Base-by-base conservation (phyloP, 2,329 filamentous ascomycete genomes). In the Lasiodiplodia sp. region DNA sequence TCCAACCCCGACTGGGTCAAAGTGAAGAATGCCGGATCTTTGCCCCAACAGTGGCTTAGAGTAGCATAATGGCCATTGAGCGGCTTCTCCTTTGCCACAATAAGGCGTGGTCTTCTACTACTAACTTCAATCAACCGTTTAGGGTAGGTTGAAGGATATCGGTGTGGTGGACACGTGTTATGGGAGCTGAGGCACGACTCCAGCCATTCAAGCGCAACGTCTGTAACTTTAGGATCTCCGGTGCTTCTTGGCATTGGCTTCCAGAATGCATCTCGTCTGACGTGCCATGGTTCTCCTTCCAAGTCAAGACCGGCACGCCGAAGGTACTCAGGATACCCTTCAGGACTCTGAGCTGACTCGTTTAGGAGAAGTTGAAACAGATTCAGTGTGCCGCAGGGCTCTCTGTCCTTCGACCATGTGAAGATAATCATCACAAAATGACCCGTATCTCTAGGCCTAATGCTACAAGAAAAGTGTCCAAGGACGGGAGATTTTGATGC, bases 161-260 rank as follows among this genome's bases (percentile, higher is more conserved):
- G n/a, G 40, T 16, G 0, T n/a, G 40, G n/a, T 47, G 40, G 1
- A 11, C 40, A 47, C 1, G 14, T 0, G 18, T 2, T 0, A 1
- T n/a, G 21, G 21, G 7, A 11, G 49, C 7, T 12, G 2, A 52
- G 4, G 3, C 49, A 52, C 10, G 49, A 12, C 1, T 52, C 12
- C 21, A 52, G 12, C 49, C 21, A 52, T 6, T 52, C 11, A n/a
- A 52, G 18, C 3, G 49, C 49, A n/a, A 52, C 21, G 0, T 52
- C 3, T 3, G 49, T 1, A 23, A 12, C 49, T 3, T 10, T 28
- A 1, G 11, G 49, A 12, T 52, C 10, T 0, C 49, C 49, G 11
- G 49, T 52, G 49, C 21, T 52, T 1, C 3, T 2, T 5, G 49
- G 49, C 1, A 52, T 23, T 3, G 49, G 49, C 3, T 52, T 52